Percentiles rank a stretch among this genome's conserved stretches.
Conservation (phyloP, 2,329 filamentous ascomycete species). For the Scopulariopsis brevicaulis region DNA sequence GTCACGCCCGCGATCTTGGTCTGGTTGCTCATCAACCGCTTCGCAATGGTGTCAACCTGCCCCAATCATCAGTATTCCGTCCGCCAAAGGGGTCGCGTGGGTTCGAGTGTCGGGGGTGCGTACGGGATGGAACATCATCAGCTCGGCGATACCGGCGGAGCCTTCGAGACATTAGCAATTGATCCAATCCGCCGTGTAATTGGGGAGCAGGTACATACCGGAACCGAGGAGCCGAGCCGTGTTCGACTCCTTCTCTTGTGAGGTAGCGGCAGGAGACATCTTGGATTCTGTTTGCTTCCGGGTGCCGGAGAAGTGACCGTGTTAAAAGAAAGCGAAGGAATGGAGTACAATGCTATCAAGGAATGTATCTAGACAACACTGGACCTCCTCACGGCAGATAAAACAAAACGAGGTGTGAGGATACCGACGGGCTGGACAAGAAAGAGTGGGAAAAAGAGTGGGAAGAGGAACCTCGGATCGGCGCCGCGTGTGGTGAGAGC, state of each 20-base stretch:
- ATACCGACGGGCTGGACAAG: background rate
- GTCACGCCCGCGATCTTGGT: slow-evolving; percentile 31
- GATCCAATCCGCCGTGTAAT: background rate
- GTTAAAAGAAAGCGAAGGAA: background rate
- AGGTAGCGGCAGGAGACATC: slow-evolving; percentile 48
- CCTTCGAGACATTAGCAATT: slow-evolving; percentile 36
- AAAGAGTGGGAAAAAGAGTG: background rate
- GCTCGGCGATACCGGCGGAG: slow-evolving; percentile 83
- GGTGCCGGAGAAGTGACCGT: background rate
- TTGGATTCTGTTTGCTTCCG: slow-evolving; percentile 10
- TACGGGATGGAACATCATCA: slow-evolving; percentile 88
- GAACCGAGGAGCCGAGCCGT: slow-evolving; percentile 82
- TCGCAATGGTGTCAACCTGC: slow-evolving; percentile 93
- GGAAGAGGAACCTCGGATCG: background rate
- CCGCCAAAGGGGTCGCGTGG: background rate
- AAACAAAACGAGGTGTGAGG: background rate
- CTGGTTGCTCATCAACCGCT: slow-evolving; percentile 98
- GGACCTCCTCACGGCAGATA: background rate
- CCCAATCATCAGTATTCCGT: background rate
- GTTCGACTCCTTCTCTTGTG: slow-evolving; percentile 71
- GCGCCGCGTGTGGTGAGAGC: background rate
- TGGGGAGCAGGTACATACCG: slow-evolving; percentile 40
- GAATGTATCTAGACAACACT: no score
- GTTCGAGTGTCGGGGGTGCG: slow-evolving; percentile 12
- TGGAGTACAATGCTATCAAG: background rate